Evolutionary conservation across 2,329 filamentous ascomycete species (phyloP).

Genomic region (Colletotrichum tabaci): DNA sequence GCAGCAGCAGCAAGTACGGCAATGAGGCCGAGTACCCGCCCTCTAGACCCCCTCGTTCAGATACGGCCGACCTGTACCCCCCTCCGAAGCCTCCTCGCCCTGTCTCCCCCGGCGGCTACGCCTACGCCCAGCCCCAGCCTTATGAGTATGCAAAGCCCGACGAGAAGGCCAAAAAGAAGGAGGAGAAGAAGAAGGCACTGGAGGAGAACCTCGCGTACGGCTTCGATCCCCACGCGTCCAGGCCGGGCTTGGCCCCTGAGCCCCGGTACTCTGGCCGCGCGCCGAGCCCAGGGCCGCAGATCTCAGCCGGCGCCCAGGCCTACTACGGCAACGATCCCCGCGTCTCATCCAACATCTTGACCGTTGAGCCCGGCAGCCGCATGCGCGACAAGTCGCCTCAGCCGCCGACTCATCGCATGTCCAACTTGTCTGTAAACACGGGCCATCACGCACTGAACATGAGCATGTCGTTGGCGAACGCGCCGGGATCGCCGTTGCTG

Average conservation of each 20-base stretch:
- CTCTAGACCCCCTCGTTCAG: conserved; percentile 44
- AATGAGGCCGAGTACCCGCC: conserved; percentile 46
- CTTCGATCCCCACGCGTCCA: conserved; percentile 33
- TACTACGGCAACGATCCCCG: conserved; percentile 56
- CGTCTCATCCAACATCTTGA: conserved; percentile 57
- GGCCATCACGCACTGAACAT: conserved; percentile 56
- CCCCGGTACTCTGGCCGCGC: conserved; percentile 34
- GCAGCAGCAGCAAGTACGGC: conserved; percentile 42
- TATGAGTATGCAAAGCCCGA: conserved; percentile 47
- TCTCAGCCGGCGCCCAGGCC: conserved; percentile 44
- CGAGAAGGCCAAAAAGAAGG: conserved; percentile 48
- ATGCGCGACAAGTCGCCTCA: conserved; percentile 62
- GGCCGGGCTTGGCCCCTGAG: conserved; percentile 36
- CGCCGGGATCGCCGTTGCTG: conserved; percentile 86
- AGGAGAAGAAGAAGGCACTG: conserved; percentile 50
- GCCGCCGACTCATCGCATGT: conserved; percentile 66
- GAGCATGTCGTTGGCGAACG: conserved; percentile 63
- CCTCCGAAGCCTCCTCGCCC: conserved; percentile 39
- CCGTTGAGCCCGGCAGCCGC: conserved; percentile 56
- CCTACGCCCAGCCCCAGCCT: conserved; percentile 49
- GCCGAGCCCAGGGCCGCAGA: conserved; percentile 39
- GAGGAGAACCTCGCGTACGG: conserved; percentile 69
- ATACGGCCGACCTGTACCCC: conserved; percentile 55
- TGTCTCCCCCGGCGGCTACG: conserved; percentile 42
- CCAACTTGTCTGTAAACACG: conserved; percentile 65